Evolutionary conservation across 306 rosid genomes (phyloP), one percentile per base, ranked within the genome.

Genomic region (Calophaca sinica): DNA sequence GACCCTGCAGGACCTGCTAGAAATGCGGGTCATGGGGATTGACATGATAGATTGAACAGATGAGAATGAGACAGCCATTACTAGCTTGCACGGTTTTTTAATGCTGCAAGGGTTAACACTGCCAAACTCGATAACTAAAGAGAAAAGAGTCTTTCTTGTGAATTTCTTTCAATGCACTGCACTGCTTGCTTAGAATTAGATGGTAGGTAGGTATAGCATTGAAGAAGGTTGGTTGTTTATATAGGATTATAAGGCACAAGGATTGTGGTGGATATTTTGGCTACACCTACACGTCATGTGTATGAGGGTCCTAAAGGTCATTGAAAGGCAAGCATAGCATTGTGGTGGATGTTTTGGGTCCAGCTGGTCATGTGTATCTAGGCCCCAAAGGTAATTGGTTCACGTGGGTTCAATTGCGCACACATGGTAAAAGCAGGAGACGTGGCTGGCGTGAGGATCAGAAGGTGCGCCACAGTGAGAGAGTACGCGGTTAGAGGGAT

Each of bases 41-140:
- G 74, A 52, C 0, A 88, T 26, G 63, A 65, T 67, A 6, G 84
- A 86, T 66, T 88, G 93, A 72, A 2, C 75, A 7, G 89, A 74
- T 75, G 84, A 84, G 3, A 80, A 74, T 75, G 84, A 84, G 3
- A 80, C 62, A 36, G 90, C 84, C 93, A 88, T 86, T 15, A 20
- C 1, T 20, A 20, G 26, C 26, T 20, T 0, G 26, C 26, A 20
- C 26, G 26, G 26, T 20, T 20, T 20, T 1, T 13, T 13, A 28
- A 11, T 20, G 46, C 7, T 10, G n/a, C 50, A 59, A 26, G 3
- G 3, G 49, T 13, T 0, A 20, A 41, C 28, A 38, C 10, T 3
- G 11, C 9, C 4, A 38, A 59, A 31, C 7, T 12, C 26, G 31
- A 60, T 8, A 11, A 8, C n/a, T 55, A 0, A 0, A 6, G 9